Base-by-base conservation (phyloP, 331 rosid species). In the Dryas integrifolia region DNA sequence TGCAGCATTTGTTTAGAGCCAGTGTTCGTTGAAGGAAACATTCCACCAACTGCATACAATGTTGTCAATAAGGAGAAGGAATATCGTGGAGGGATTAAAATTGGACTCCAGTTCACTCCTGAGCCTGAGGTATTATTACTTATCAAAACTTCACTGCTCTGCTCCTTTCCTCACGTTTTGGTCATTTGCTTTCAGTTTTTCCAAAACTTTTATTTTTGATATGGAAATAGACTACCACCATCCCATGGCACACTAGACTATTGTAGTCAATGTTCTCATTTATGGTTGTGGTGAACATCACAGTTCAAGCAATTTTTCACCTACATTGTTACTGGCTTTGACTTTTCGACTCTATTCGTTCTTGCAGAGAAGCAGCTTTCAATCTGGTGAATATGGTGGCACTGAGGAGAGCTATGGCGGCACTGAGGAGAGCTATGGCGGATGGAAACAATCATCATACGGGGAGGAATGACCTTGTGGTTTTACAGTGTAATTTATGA, bases 1-100 rank as follows among this genome's bases (percentile, higher is more conserved):
- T 70, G 74, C 81, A 92, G 98, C 62, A 82, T 92, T 76, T 69
- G 88, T 13, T 80, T 92, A 1, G 91, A 81, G 10, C 66, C 84
- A 8, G 14, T 88, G 70, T 85, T 86, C 58, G 2, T 5, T 0
- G 92, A 81, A 84, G 88, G 95, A 69, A 90, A 53, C 57, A 58
- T 88, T 61, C 84, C 90, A 35, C 65, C 89, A 5, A 65, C 88
- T 0, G 47, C 73, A 4, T 88, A 90, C 82, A 88, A 82, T 40
- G 98, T 92, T 5, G 91, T 90, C 13, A 90, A 88, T 60, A 40
- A 26, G 80, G 88, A 88, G 72, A 80, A 70, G 16, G 76, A 80
- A n/a, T 88, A 65, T 58, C 35, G 86, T 3, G 97, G 90, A 11
- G 89, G 82, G 73, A 86, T 90, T 65, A 77, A 57, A 79, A 15